phyloP scores from a whole-genome alignment of 1,284 basidiomycete genomes.

The Ustilago trichophora region DNA sequence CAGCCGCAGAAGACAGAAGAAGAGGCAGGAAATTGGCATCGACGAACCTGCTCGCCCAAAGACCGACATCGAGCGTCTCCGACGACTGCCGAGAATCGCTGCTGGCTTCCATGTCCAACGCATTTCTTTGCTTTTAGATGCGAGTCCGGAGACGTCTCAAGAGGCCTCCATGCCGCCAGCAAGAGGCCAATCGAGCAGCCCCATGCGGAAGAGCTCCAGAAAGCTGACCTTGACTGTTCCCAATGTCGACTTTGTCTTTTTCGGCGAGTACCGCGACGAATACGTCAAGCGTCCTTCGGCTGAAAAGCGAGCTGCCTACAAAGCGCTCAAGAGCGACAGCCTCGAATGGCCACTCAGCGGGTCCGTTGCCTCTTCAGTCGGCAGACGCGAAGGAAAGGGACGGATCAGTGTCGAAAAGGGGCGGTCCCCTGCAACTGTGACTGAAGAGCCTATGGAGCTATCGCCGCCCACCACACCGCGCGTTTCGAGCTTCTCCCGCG shows the following conservation, averaged over 20 bases:
- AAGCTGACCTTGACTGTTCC: constrained; percentile 45
- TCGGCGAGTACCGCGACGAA: constrained; percentile 50
- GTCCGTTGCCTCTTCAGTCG: not conserved
- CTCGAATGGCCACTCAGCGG: constrained; percentile 52
- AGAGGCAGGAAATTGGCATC: constrained; percentile 19
- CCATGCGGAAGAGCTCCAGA: constrained; percentile 1
- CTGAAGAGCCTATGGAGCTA: not conserved
- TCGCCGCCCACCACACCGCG: not conserved
- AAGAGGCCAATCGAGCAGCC: not conserved
- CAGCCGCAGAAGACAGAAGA: constrained; percentile 9
- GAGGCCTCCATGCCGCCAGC: not conserved
- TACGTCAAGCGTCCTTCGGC: constrained; percentile 44
- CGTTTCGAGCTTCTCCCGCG: not conserved
- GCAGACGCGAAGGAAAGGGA: constrained; percentile 5
- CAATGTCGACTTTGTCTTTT: constrained; percentile 31
- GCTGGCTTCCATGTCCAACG: constrained; percentile 39
- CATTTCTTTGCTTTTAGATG: constrained; percentile 44
- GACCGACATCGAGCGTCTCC: constrained; percentile 22
- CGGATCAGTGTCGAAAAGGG: not conserved
- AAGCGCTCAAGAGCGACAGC: constrained; percentile 43
- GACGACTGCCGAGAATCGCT: constrained; percentile 35
- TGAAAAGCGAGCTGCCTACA: constrained; percentile 52
- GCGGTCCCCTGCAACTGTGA: not conserved
- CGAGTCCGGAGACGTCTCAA: constrained; percentile 7
- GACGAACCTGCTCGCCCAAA: constrained; percentile 20